Base-by-base conservation (phyloP, 345 rosid species). In the Melastoma malabathricum region DNA sequence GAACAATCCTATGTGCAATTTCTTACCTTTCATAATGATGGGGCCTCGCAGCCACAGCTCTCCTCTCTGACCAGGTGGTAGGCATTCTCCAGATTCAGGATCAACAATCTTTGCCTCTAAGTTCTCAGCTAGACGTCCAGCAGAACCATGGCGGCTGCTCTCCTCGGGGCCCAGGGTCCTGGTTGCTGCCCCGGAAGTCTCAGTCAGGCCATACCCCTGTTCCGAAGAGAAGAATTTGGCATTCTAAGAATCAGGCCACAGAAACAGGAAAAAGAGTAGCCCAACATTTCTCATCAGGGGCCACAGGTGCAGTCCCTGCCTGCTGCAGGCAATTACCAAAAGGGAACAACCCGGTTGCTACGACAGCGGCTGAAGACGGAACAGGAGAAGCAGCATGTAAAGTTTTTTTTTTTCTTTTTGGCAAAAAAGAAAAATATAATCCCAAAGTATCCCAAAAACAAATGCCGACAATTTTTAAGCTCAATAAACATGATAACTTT, bases 121-220 rank as follows among this genome's bases (percentile, higher is more conserved):
- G 59, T 71, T 67, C 58, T 75, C 87, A 20, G 73, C 49, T 16
- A 90, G 56, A 19, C 84, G 83, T 55, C 96, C 98, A 41, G 74
- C 89, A 15, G 95, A 84, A n/a, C 78, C 89, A 31, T 56, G 59
- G 52, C 47, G 72, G 50, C 60, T 48, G 0, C 15, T 20, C 74
- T 90, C 96, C 18, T 78, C 86, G 0, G 83, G 79, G 46, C 72
- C 77, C 16, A 58, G 17, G 10, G 50, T 68, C 45, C 68, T 70
- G 1, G 96, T 34, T 0, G 72, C 89, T 48, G 64, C 82, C 39
- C 89, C 98, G 31, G 64, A 46, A 13, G 78, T 82, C 72, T 92
- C 98, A 4, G 98, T 92, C 82, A 92, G 50, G 46, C 98, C 98
- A 74, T 92, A 92, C 34, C 98, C 98, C 98, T 86, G 18, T 47